Evolutionary conservation across 768 basidiomycete species (phyloP), one percentile per base, ranked within the genome.

Genomic region (Cystobasidium ongulense): DNA sequence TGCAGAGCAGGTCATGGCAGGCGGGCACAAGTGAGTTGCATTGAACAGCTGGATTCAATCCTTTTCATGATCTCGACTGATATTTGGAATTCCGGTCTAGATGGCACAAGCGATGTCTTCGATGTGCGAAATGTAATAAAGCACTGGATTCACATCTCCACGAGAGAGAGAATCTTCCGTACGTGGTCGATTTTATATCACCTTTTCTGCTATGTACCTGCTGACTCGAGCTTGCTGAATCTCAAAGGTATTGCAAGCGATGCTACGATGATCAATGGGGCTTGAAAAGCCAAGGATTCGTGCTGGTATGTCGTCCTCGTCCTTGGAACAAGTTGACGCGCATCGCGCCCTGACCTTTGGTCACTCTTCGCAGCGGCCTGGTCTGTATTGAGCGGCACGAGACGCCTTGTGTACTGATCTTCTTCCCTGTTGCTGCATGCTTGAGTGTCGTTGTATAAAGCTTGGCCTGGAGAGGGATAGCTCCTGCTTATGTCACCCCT

Each of bases 31-130:
- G 72, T 75, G 71, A 21, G 43, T 57, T n/a, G 21, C 27, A 21
- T 35, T 27, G 25, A n/a, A 8, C 62, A 4, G 17, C 17, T 23
- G 33, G 23, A 27, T 15, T n/a, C 2, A 4, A 13, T 36, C 38
- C 3, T 39, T 33, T 33, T 8, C 4, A 38, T 25, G 31, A 15
- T 25, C 38, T 62, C 10, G 21, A 63, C 57, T 31, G 52, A 25
- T 15, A 18, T 21, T 25, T n/a, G n/a, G n/a, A n/a, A n/a, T n/a
- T n/a, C n/a, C n/a, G n/a, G n/a, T 39, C 11, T 43, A 65, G 68
- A 35, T 68, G 70, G 68, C 70, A 72, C 71, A 76, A 74, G 46
- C 76, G 76, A 1, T 78, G 77, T 23, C 63, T 78, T 36, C 63
- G 76, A 13, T 78, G 77, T 53, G 63, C 65, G 7, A 54, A 52